Percentiles rank a stretch among this genome's conserved stretches.
These are phyloP conservation scores for Gossypioides kirkii DNA, from an alignment of 345 rosid species.

Conservation along the genomic window DNA sequence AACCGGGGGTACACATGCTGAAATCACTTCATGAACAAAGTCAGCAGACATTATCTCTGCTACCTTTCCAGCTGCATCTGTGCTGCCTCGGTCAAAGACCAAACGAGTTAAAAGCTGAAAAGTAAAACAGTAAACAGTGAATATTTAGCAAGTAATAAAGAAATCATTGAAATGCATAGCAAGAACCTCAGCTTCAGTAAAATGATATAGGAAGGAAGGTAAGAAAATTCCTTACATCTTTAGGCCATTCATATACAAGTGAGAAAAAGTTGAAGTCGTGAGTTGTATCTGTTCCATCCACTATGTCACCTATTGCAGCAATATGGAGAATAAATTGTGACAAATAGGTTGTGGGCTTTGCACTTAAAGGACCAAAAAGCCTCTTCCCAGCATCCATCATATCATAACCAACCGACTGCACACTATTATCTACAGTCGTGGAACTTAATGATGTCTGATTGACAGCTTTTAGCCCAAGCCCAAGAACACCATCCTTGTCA, in stretches of 20 bases:
- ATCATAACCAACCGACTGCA: constrained; percentile 53
- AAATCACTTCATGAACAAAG: constrained; percentile 95
- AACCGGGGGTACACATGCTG: constrained; percentile 97
- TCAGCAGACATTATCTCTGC: constrained; percentile 95
- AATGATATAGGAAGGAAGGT: constrained; percentile 14
- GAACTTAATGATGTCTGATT: constrained; percentile 45
- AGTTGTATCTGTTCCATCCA: constrained; percentile 96
- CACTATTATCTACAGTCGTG: constrained; percentile 37
- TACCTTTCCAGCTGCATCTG: constrained; percentile 93
- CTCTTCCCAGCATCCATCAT: constrained; percentile 70
- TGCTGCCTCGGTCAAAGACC: constrained; percentile 90
- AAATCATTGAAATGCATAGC: constrained; percentile 12
- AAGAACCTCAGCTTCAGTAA: constrained; percentile 3
- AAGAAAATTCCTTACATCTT: constrained; percentile 65
- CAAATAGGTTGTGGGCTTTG: constrained; percentile 77
- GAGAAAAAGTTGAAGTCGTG: constrained; percentile 99
- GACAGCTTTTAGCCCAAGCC: constrained; percentile 70
- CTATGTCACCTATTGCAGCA: constrained; percentile 98
- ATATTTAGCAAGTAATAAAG: neutral
- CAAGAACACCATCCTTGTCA: constrained; percentile 79
- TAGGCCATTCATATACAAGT: constrained; percentile 92
- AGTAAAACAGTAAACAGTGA: constrained; percentile 25
- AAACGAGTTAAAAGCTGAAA: constrained; percentile 92
- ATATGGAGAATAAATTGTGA: constrained; percentile 91
- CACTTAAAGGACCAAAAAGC: constrained; percentile 65